These are phyloP conservation scores for Microstegium vimineum DNA, from an alignment of 176 grass and related monocot genomes.

Conservation along the genomic window DNA sequence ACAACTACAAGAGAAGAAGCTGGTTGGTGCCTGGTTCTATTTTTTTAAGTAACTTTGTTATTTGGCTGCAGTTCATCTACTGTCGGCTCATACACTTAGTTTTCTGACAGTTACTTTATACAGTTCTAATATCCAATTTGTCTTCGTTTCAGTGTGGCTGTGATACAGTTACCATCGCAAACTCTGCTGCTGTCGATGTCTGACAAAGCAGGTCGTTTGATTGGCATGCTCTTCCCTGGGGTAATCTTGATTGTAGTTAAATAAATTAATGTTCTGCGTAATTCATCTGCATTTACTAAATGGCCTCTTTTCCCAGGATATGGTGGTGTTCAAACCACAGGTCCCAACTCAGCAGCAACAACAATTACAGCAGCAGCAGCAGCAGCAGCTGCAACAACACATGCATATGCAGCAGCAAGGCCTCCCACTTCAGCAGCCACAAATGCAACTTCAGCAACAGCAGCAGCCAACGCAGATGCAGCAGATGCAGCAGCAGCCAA, in stretches of 20 bases:
- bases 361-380: constrained; percentile 34
- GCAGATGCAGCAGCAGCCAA: constrained; percentile 26
- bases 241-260: constrained; percentile 43
- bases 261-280: background rate
- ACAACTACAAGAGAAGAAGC: constrained; percentile 97
- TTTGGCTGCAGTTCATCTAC: background rate
- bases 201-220: constrained; percentile 81
- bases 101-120: constrained; percentile 7
- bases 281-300: constrained; percentile 16
- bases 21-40: constrained; percentile 49
- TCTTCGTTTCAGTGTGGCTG: constrained; percentile 67
- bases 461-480: constrained; percentile 23
- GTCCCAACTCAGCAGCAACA: constrained; percentile 71
- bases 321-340: constrained; percentile 99
- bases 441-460: constrained; percentile 3
- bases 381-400: constrained; percentile 48
- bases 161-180: constrained; percentile 97
- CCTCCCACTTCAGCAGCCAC: constrained; percentile 34
- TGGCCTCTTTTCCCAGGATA: constrained; percentile 43
- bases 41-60: background rate
- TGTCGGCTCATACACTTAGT: background rate
- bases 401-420: constrained; percentile 57
- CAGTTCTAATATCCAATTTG: constrained; percentile 20
- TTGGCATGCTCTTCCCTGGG: constrained; percentile 98
- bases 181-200: constrained; percentile 89